phyloP scores from a whole-genome alignment of 305 asterid genomes.

The Fraxinus platypoda region DNA sequence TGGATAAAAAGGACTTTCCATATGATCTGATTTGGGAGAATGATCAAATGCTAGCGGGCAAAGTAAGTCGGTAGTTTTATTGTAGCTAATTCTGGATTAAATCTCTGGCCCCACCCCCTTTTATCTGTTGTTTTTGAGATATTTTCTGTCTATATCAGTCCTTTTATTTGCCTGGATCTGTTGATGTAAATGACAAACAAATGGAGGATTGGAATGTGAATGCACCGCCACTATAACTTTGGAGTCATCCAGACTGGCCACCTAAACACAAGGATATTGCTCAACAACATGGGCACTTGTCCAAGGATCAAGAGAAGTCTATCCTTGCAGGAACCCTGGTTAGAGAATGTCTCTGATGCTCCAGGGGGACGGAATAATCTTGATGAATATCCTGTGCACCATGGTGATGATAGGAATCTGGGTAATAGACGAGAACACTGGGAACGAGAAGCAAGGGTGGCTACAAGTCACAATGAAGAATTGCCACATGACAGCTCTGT shows the following conservation, averaged over 20 bases:
- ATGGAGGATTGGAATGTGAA: slow-evolving; percentile 77
- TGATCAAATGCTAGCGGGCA: slow-evolving; percentile 58
- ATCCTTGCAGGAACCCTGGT: slow-evolving; percentile 25
- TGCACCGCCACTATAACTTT: slow-evolving; percentile 71
- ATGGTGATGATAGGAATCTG: slow-evolving; percentile 25
- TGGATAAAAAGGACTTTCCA: slow-evolving; percentile 42
- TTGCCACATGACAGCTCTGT: slow-evolving; percentile 9
- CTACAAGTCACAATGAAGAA: slow-evolving; percentile 20
- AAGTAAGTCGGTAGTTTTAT: slow-evolving; percentile 39
- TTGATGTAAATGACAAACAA: slow-evolving; percentile 65
- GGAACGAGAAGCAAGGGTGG: slow-evolving; percentile 18
- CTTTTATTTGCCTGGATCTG: slow-evolving; percentile 88
- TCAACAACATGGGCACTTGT: slow-evolving; percentile 48
- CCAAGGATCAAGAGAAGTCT: slow-evolving; percentile 22
- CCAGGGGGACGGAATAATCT: slow-evolving; percentile 7
- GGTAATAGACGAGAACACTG: slow-evolving; percentile 16
- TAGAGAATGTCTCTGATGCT: slow-evolving; percentile 16
- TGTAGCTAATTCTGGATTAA: neutral
- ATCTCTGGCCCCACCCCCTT: neutral
- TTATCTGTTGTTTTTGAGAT: slow-evolving; percentile 18
- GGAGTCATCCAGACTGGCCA: slow-evolving; percentile 80
- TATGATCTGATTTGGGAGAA: slow-evolving; percentile 88
- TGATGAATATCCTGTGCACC: slow-evolving; percentile 11
- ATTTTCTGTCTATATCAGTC: slow-evolving; percentile 47
- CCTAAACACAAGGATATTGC: slow-evolving; percentile 64